phyloP scores from a whole-genome alignment of 1,284 basidiomycete species.

The Blastosporella zonata region DNA sequence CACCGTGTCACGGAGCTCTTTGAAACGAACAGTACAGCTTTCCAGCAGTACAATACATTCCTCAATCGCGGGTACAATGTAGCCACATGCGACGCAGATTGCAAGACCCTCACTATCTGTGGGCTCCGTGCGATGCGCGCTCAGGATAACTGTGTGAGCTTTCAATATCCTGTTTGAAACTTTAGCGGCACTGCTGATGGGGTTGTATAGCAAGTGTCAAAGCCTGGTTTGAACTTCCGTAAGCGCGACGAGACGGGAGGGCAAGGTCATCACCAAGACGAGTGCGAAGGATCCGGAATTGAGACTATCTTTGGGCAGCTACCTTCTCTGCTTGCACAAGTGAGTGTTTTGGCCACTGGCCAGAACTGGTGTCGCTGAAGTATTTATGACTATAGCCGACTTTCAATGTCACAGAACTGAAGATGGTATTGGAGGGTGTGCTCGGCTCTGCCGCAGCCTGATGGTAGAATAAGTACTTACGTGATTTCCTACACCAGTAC shows the following conservation, averaged over 20 bases:
- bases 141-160: conserved; percentile 49
- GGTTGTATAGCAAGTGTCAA: conserved; percentile 22
- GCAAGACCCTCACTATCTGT: conserved; percentile 45
- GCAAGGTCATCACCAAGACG: conserved; percentile 16
- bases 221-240: conserved; percentile 27
- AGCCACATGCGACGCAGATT: conserved; percentile 37
- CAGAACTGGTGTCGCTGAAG: background rate
- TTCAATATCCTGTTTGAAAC: background rate
- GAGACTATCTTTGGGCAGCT: conserved; percentile 24
- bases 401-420: background rate
- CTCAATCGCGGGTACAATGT: conserved; percentile 39
- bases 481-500: too few species aligned
- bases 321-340: conserved; percentile 9
- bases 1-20: conserved; percentile 58
- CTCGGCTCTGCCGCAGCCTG: background rate
- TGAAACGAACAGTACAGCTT: conserved; percentile 44
- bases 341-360: background rate
- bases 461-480: too few species aligned
- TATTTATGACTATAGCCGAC: background rate
- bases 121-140: conserved; percentile 46
- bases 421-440: background rate
- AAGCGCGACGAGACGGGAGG: conserved; percentile 10
- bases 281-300: conserved; percentile 31
- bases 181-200: background rate
- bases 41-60: conserved; percentile 42